These are phyloP conservation scores for Malassezia slooffiae DNA, from an alignment of 1,284 basidiomycete species.

Conservation along the genomic window DNA sequence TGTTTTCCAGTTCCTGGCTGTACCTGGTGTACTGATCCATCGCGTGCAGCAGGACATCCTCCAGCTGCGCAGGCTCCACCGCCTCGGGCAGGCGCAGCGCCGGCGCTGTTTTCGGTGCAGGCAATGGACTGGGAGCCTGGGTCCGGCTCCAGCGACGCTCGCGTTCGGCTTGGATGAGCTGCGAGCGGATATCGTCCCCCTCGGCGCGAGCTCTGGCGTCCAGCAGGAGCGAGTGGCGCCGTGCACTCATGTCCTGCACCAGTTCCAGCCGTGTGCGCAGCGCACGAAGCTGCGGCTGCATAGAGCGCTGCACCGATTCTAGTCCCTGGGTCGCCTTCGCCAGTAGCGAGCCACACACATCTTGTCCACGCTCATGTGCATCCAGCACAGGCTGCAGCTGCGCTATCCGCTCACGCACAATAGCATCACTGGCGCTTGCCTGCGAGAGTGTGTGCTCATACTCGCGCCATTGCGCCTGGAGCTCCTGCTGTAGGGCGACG, in stretches of 20 bases:
- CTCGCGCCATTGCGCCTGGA: conserved; percentile 22
- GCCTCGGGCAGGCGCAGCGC: too few relatives aligned
- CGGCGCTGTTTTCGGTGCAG: background rate
- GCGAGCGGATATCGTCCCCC: conserved; percentile 4
- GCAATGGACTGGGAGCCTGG: too few relatives aligned
- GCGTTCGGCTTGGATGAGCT: conserved; percentile 2
- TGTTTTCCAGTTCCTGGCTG: background rate
- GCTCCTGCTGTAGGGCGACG: conserved; percentile 51
- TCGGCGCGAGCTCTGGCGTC: conserved; percentile 51
- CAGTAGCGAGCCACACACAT: too few relatives aligned
- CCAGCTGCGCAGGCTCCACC: conserved; percentile 7
- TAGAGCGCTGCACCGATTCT: too few relatives aligned
- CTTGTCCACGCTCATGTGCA: conserved; percentile 13
- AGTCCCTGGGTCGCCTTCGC: too few relatives aligned
- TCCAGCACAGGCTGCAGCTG: conserved; percentile 21
- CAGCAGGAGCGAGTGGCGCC: conserved; percentile 55
- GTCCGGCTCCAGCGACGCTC: conserved; percentile 7
- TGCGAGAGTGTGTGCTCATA: conserved; percentile 25
- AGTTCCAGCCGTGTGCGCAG: conserved; percentile 68
- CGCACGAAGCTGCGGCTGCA: conserved; percentile 51
- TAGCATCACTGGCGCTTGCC: conserved; percentile 26
- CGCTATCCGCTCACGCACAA: conserved; percentile 50
- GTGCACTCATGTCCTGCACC: conserved; percentile 59
- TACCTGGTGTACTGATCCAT: conserved; percentile 6
- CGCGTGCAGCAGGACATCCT: conserved; percentile 5